Conservation (phyloP, 306 rosid genomes). For the Prunus mira region DNA sequence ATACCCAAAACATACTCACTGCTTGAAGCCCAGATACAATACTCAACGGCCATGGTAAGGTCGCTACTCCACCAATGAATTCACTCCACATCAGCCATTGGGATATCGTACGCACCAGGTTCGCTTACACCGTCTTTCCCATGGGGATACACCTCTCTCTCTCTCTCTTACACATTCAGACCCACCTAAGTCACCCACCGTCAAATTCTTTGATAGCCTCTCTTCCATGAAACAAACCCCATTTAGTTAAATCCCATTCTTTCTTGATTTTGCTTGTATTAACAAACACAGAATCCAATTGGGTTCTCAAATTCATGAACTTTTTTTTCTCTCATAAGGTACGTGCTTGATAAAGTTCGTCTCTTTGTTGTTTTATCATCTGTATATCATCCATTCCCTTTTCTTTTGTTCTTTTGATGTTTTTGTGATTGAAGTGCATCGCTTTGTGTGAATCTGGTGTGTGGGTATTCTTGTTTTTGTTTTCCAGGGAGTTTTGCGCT, state of each 20-base stretch:
- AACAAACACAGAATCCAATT: neutral
- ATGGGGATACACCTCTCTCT: conserved; percentile 17
- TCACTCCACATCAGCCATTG: conserved; percentile 16
- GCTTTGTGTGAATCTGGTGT: conserved; percentile 21
- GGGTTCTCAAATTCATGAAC: conserved; percentile 9
- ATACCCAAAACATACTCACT: neutral
- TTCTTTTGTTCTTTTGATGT: neutral
- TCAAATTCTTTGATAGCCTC: conserved; percentile 17
- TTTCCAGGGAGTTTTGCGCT: neutral
- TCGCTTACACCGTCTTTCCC: conserved; percentile 26
- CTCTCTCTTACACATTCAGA: conserved; percentile 16
- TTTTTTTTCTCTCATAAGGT: conserved; percentile 13
- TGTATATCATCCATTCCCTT: neutral
- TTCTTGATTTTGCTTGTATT: neutral
- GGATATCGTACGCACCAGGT: conserved; percentile 18
- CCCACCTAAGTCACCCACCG: conserved; percentile 41
- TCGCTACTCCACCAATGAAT: neutral
- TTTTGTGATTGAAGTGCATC: conserved; percentile 18
- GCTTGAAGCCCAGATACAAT: neutral
- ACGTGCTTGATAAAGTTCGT: conserved; percentile 2
- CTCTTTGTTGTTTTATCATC: conserved; percentile 3
- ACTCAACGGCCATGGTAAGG: neutral
- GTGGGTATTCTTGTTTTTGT: conserved; percentile 12
- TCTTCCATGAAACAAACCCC: conserved; percentile 12
- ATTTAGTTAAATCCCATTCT: conserved; percentile 11